Evolutionary conservation across 192 early-diverging fungal genomes (phyloP), one percentile per base, ranked within the genome.

Genomic region (Geranomyces michiganensis): DNA sequence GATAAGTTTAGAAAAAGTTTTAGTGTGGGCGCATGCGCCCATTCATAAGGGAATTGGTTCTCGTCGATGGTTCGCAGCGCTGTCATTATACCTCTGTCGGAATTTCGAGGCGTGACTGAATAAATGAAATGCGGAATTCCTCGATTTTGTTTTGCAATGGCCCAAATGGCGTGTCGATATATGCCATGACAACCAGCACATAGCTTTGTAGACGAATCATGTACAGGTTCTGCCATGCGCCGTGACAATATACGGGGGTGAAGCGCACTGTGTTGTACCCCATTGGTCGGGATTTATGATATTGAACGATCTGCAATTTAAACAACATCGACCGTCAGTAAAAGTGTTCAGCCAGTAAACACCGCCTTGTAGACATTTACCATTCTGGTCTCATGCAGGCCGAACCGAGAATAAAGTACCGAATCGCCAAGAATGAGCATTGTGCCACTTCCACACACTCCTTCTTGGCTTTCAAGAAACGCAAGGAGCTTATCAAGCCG

Each of bases 391-490:
- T 88, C 86, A 36, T 81, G 70, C 45, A 86, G 75, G 1, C 60
- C 68, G 46, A 88, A 79, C 26, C 87, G 67, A 3, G 84, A 84
- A 58, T 81, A 76, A 0, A 88, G 60, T 24, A 80, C 80, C 8
- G 84, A 77, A n/a, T 84, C 84, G 17, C 84, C 87, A 15, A 88
- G 68, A 3, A 86, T 72, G 41, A 88, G 74, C 79, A 88, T 81
- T 0, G 87, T 86, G 14, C 84, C 84, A 66, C 87, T 88, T 13
- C 86, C 84, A 55, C 87, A 88, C 9, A 88, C 79, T 1, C 84
- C 84, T 31, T 88, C 79, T 21, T 88, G 86, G 45, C 75, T 79
- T 62, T 88, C 87, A 19, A 88, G 59, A 49, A 81, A 87, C 12
- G 81, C 75, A n/a, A 88, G 72, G 10, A 88, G 79, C 62, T 86